Evolutionary conservation across 805 yeast genomes (phyloP).

Genomic region (Yarrowia sp.): DNA sequence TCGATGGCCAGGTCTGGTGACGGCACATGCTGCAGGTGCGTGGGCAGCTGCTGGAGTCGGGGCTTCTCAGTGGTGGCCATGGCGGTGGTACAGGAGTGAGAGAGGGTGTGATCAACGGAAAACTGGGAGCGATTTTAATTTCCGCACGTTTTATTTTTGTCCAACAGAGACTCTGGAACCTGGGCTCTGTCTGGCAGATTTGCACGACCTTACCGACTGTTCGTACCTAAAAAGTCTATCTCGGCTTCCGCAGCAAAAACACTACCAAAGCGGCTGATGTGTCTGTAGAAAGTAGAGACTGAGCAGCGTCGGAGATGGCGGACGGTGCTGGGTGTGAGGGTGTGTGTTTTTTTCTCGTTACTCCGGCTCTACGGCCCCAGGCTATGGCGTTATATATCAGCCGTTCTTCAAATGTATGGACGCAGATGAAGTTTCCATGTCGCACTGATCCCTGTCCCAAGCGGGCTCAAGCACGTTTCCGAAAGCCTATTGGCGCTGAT

Average conservation of each 20-base stretch:
- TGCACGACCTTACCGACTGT: conserved; percentile 10
- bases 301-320: too few relatives aligned
- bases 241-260: conserved; percentile 6
- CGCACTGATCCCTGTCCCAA: too few relatives aligned
- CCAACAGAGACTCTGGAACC: background rate
- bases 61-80: background rate
- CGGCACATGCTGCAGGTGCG: conserved; percentile 1
- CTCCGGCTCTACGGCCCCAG: background rate
- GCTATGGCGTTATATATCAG: background rate
- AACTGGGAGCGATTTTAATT: background rate
- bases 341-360: background rate
- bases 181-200: background rate
- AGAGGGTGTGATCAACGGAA: background rate
- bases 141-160: background rate
- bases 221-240: conserved; percentile 16
- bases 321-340: too few relatives aligned
- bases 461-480: background rate
- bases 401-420: background rate
- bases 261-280: conserved; percentile 1
- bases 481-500: conserved; percentile 1
- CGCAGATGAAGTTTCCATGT: background rate
- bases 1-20: background rate
- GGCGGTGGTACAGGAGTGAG: background rate
- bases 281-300: too few relatives aligned
- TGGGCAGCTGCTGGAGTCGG: background rate